Percentiles rank a stretch among this genome's conserved stretches.
phyloP scores from a whole-genome alignment of 306 rosid genomes.

The Gastrolobium bilobum region DNA sequence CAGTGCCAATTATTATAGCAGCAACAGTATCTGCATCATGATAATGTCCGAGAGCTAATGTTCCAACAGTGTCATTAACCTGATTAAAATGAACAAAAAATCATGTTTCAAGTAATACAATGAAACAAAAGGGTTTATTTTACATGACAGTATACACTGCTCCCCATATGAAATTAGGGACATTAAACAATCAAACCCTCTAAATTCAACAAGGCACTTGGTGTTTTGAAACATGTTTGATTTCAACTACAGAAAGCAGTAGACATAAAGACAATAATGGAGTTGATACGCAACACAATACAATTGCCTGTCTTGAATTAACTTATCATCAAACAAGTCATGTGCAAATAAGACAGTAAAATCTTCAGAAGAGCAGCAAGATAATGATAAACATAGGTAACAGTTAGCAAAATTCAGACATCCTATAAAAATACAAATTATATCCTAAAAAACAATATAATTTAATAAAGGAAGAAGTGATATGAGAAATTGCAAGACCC shows the following conservation, averaged over 20 bases:
- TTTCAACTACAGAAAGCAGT: slow-evolving; percentile 1
- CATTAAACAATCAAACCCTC: neutral
- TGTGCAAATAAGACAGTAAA: slow-evolving; percentile 13
- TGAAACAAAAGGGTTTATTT: slow-evolving; percentile 8
- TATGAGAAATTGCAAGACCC: neutral
- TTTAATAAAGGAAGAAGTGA: neutral
- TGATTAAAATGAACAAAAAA: slow-evolving; percentile 44
- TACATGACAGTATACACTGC: slow-evolving; percentile 18
- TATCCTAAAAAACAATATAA: neutral
- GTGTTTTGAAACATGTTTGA: neutral
- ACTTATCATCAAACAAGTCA: neutral
- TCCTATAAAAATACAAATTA: neutral
- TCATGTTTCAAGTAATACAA: slow-evolving; percentile 22
- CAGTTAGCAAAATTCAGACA: neutral
- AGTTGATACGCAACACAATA: neutral
- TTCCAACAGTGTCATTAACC: slow-evolving; percentile 89
- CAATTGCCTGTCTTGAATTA: neutral
- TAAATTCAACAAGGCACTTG: neutral
- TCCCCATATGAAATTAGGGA: neutral
- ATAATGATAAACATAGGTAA: slow-evolving; percentile 10
- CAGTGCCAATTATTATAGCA: slow-evolving; percentile 81
- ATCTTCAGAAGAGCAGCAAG: slow-evolving; percentile 24
- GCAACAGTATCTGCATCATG: slow-evolving; percentile 84
- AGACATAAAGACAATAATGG: slow-evolving; percentile 11
- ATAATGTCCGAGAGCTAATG: slow-evolving; percentile 83